Conservation (phyloP, 2,329 filamentous ascomycete genomes). For the Talaromyces pinophilus region DNA sequence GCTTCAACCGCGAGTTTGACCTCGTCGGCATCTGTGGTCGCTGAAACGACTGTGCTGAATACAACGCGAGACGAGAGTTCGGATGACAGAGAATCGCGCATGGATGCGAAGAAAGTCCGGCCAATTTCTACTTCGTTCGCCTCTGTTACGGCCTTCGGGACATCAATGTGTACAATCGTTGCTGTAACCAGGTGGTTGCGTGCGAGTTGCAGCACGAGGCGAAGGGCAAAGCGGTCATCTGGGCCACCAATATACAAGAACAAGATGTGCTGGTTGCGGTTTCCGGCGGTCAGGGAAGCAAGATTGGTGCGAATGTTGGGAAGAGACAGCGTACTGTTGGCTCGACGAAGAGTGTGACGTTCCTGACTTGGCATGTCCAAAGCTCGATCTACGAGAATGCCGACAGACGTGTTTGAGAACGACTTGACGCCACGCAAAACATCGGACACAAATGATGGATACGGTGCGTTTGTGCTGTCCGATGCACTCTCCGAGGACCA, state of each 20-base stretch:
- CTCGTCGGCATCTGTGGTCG: constrained; percentile 32
- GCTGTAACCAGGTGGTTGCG: constrained; percentile 76
- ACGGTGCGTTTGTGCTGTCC: constrained; percentile 62
- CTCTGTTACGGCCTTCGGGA: constrained; percentile 16
- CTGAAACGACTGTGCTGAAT: constrained; percentile 47
- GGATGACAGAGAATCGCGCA: constrained; percentile 57
- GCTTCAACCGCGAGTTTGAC: constrained; percentile 51
- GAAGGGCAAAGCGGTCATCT: constrained; percentile 78
- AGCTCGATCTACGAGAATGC: constrained; percentile 76
- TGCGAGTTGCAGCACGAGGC: constrained; percentile 80
- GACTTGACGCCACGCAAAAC: constrained; percentile 60
- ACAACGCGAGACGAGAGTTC: constrained; percentile 57
- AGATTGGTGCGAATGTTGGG: constrained; percentile 61
- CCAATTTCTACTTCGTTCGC: constrained; percentile 45
- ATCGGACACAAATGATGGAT: constrained; percentile 71
- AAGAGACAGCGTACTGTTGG: constrained; percentile 61
- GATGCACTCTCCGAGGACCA: constrained; percentile 55
- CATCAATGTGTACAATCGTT: constrained; percentile 66
- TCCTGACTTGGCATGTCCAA: constrained; percentile 50
- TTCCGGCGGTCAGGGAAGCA: constrained; percentile 41
- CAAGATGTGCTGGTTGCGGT: constrained; percentile 77
- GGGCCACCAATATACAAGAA: constrained; percentile 81
- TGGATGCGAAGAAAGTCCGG: constrained; percentile 57
- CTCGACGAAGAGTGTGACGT: constrained; percentile 32
- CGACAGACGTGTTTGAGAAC: constrained; percentile 60